Conservation (phyloP, 2,329 filamentous ascomycete species). For the Rutstroemia sp. region DNA sequence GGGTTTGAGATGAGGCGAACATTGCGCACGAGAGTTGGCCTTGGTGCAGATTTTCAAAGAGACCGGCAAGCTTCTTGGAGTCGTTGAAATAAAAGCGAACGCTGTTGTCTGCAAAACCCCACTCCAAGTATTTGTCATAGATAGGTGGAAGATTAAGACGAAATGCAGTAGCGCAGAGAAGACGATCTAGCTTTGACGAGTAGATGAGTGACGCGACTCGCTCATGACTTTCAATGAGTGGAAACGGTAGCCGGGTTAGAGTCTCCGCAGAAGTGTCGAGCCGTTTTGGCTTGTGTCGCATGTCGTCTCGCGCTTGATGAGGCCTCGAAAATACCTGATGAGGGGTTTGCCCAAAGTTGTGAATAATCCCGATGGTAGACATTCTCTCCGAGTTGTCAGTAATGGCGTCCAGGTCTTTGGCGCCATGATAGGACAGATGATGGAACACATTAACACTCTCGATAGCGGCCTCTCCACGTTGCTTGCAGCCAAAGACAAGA, state of each 20-base stretch:
- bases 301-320: constrained; percentile 70
- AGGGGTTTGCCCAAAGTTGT: constrained; percentile 97
- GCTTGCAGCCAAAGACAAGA: constrained; percentile 87
- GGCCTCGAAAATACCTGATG: constrained; percentile 84
- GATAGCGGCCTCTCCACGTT: constrained; percentile 84
- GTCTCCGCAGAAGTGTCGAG: constrained; percentile 73
- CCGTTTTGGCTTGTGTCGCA: constrained; percentile 55
- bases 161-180: constrained; percentile 78
- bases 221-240: constrained; percentile 66
- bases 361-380: constrained; percentile 90
- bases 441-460: constrained; percentile 95
- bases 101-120: constrained; percentile 91
- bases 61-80: constrained; percentile 71
- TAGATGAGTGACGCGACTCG: constrained; percentile 73
- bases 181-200: constrained; percentile 69
- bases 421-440: constrained; percentile 88
- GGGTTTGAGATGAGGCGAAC: constrained; percentile 82
- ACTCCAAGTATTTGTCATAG: constrained; percentile 90
- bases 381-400: constrained; percentile 79
- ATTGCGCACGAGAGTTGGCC: constrained; percentile 78
- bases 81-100: constrained; percentile 86
- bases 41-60: constrained; percentile 91
- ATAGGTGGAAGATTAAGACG: constrained; percentile 77
- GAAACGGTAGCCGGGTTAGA: constrained; percentile 70
- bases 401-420: constrained; percentile 86